Evolutionary conservation across 768 basidiomycete species (phyloP).

Genomic region (Mycena rosella): DNA sequence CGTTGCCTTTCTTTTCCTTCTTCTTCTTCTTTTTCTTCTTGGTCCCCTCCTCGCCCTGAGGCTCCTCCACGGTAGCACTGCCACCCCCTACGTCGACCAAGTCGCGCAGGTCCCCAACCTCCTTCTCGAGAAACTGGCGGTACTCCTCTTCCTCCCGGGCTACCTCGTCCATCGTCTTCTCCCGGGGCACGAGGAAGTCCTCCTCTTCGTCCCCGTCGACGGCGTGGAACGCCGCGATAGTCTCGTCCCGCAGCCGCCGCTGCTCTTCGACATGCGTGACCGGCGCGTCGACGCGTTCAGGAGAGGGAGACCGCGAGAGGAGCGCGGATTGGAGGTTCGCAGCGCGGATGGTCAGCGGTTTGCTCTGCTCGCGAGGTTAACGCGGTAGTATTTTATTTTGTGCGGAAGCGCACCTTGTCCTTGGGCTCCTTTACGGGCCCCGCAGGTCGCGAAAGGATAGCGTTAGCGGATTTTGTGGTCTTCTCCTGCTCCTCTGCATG

Average conservation of each 20-base stretch:
- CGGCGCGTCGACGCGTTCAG: constrained; percentile 51
- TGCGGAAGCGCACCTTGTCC: constrained; percentile 60
- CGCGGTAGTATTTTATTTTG: background rate
- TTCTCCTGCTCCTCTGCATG: constrained; percentile 75
- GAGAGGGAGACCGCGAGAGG: constrained; percentile 72
- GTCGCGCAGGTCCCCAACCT: constrained; percentile 81
- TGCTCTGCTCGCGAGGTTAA: constrained; percentile 57
- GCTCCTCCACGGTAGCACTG: constrained; percentile 27
- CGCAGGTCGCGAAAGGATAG: constrained; percentile 43
- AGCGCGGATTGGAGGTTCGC: constrained; percentile 76
- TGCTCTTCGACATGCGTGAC: constrained; percentile 88
- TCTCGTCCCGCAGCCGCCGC: constrained; percentile 78
- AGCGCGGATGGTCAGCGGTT: constrained; percentile 82
- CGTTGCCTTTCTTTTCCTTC: constrained; percentile 61
- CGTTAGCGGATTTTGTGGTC: constrained; percentile 51
- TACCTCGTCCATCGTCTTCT: constrained; percentile 82
- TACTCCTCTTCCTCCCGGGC: constrained; percentile 91
- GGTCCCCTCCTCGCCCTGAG: constrained; percentile 43
- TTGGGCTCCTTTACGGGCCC: constrained; percentile 47
- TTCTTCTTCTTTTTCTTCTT: constrained; percentile 47
- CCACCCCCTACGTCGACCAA: constrained; percentile 69
- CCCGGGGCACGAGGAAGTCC: constrained; percentile 78
- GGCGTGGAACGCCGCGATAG: constrained; percentile 84
- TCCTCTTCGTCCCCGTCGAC: constrained; percentile 66
- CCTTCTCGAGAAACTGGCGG: constrained; percentile 80